Evolutionary conservation across 352 stramenopile species (phyloP).

Genomic region (Phytophthora capsici): DNA sequence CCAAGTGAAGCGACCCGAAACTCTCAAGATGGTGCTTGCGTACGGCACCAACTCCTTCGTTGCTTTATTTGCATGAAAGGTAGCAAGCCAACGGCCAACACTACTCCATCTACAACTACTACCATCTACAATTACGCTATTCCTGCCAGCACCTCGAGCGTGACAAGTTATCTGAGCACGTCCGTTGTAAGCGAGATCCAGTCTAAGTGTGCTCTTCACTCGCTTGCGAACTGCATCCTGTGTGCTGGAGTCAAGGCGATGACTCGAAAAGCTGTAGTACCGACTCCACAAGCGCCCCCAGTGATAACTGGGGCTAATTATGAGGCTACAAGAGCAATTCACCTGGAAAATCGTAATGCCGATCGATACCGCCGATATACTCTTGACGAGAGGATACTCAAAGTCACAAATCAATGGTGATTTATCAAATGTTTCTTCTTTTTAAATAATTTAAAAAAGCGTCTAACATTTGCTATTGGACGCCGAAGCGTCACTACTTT

Average conservation of each 20-base stretch:
- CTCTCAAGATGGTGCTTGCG: constrained; percentile 37
- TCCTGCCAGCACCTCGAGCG: not conserved
- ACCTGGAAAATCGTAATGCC: constrained; percentile 6
- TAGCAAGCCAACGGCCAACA: not conserved
- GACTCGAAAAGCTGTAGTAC: constrained; percentile 25
- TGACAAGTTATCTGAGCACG: constrained; percentile 1
- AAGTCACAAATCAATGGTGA: constrained; percentile 19
- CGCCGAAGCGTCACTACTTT: not conserved
- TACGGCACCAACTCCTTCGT: constrained; percentile 53
- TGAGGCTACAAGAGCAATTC: constrained; percentile 4
- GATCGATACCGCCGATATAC: constrained; percentile 42
- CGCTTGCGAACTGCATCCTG: constrained; percentile 75
- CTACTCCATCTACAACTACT: not conserved
- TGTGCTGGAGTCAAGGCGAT: constrained; percentile 51
- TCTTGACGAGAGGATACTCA: constrained; percentile 37
- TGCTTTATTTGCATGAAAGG: constrained; percentile 71
- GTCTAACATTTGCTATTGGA: constrained; percentile 6
- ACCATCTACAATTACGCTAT: constrained; percentile 5
- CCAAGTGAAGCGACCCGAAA: constrained; percentile 9
- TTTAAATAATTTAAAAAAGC: not conserved
- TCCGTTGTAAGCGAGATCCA: constrained; percentile 1
- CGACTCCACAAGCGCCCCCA: constrained; percentile 16
- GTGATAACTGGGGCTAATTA: constrained; percentile 4
- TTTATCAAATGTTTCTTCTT: not conserved
- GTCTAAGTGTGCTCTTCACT: constrained; percentile 58